Percentiles rank a stretch among this genome's conserved stretches.
Conservation (phyloP, 805 yeast species). For the Lachancea sp. region DNA sequence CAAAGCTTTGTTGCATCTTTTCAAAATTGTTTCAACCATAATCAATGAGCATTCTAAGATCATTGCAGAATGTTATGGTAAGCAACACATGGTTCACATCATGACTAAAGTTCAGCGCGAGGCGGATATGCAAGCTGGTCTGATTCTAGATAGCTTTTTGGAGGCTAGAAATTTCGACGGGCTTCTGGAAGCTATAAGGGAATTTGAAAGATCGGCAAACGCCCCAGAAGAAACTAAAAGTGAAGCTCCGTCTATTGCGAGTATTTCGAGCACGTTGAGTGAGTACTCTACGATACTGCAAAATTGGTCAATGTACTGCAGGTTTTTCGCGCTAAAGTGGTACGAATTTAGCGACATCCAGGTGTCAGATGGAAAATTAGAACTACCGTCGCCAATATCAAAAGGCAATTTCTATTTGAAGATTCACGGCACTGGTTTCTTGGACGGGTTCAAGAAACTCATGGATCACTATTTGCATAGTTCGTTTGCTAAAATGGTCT, state of each 20-base stretch:
- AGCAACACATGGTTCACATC: constrained; percentile 53
- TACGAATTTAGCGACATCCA: constrained; percentile 34
- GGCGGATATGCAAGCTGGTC: constrained; percentile 86
- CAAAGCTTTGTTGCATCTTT: constrained; percentile 55
- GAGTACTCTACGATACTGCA: constrained; percentile 75
- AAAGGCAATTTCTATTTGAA: constrained; percentile 26
- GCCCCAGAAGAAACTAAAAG: constrained; percentile 16
- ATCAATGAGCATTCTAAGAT: constrained; percentile 80
- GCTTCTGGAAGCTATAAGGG: constrained; percentile 40
- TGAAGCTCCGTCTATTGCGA: constrained; percentile 16
- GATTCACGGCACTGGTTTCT: constrained; percentile 36
- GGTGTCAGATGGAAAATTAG: constrained; percentile 8
- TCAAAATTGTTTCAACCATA: constrained; percentile 80
- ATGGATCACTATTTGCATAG: constrained; percentile 63
- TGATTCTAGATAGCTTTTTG: constrained; percentile 78
- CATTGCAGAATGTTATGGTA: constrained; percentile 68
- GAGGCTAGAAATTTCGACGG: constrained; percentile 61
- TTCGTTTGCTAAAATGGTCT: constrained; percentile 74
- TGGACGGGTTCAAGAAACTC: constrained; percentile 57
- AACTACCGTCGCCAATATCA: constrained; percentile 22
- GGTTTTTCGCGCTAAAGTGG: constrained; percentile 68
- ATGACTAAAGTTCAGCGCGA: constrained; percentile 74
- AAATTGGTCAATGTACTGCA: constrained; percentile 77
- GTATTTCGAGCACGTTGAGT: constrained; percentile 36
- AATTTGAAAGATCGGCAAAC: constrained; percentile 9